Conservation (phyloP, 257 asterid species). For the Petrea volubilis region DNA sequence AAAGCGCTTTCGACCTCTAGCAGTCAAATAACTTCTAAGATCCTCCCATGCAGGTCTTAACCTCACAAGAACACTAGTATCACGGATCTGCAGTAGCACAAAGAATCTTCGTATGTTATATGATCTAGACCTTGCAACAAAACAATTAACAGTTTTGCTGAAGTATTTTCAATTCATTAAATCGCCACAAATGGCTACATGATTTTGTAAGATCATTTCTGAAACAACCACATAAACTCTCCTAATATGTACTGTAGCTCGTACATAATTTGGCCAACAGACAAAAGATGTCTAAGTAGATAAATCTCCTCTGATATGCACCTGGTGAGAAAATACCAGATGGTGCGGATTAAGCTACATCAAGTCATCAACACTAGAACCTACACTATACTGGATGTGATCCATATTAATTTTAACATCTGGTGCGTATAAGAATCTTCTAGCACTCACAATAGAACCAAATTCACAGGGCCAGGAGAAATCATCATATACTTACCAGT, state of each 20-base stretch:
- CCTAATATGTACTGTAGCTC: constrained; percentile 5
- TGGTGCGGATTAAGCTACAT: too few species aligned
- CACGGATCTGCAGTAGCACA: constrained; percentile 68
- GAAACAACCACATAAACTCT: constrained; percentile 4
- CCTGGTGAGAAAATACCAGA: neutral
- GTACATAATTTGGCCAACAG: neutral
- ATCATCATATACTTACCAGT: constrained; percentile 44
- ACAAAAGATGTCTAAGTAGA: neutral
- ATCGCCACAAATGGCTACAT: constrained; percentile 17
- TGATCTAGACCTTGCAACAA: neutral
- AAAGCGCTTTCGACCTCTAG: constrained; percentile 93
- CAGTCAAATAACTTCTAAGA: constrained; percentile 91
- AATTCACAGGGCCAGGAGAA: constrained; percentile 1
- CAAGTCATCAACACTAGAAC: too few species aligned
- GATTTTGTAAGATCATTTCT: neutral
- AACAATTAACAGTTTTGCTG: neutral
- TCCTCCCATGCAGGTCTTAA: constrained; percentile 99
- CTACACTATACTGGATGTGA: too few species aligned
- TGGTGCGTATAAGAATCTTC: constrained; percentile 3
- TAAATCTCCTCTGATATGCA: neutral
- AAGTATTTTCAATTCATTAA: constrained; percentile 1
- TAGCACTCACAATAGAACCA: constrained; percentile 5
- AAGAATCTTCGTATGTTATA: constrained; percentile 5
- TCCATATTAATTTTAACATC: too few species aligned
- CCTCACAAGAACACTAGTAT: constrained; percentile 98